phyloP scores from a whole-genome alignment of 2,329 filamentous ascomycete genomes.

The Stromatinia cepivora region DNA sequence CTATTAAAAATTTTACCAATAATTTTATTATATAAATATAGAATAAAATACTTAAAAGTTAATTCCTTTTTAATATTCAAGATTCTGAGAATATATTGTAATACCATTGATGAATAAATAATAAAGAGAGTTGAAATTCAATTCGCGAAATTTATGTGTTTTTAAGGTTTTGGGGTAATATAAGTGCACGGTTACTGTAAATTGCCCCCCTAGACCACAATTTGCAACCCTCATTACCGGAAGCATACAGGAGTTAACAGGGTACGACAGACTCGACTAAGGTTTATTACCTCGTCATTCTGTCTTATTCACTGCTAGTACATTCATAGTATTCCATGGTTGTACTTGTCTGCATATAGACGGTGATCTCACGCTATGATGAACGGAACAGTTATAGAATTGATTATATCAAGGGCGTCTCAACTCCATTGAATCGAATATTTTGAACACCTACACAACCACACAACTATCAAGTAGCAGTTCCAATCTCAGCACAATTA shows the following conservation, averaged over 20 bases:
- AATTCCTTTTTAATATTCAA: no score
- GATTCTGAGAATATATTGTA: no score
- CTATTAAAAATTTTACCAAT: no score
- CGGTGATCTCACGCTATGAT: rapidly evolving
- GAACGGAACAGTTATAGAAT: rapidly evolving
- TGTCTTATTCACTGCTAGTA: neutral
- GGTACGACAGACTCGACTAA: neutral
- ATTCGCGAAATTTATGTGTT: no score
- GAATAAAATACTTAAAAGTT: no score
- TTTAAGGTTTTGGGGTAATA: no score
- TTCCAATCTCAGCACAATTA: neutral
- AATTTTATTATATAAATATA: no score
- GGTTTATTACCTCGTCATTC: neutral
- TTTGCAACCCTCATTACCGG: no score
- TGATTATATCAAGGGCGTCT: neutral
- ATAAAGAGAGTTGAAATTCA: no score
- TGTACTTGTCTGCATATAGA: neutral
- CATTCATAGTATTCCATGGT: rapidly evolving
- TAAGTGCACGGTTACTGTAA: no score
- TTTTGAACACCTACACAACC: neutral
- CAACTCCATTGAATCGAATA: neutral
- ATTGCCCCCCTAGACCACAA: no score
- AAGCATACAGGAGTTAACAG: neutral
- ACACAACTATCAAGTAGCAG: neutral
- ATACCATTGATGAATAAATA: no score